Conservation (phyloP, 257 asterid species). For the Petrea volubilis region DNA sequence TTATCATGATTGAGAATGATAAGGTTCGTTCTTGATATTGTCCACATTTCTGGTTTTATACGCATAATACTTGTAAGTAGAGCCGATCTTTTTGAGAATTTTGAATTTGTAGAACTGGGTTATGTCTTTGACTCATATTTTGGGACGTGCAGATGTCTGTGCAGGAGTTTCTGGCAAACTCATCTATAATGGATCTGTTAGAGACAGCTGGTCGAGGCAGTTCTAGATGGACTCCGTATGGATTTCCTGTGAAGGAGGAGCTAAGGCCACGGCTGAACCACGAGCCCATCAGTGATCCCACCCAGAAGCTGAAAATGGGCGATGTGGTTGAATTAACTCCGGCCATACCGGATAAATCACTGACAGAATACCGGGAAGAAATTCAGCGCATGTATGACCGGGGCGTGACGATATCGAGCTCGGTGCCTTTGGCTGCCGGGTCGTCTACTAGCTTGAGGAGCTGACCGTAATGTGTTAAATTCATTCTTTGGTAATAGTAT, state of each 20-base stretch:
- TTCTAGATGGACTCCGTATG: conserved; percentile 59
- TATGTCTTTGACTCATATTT: not conserved
- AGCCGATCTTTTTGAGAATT: not conserved
- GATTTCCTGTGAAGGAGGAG: conserved; percentile 78
- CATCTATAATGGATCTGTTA: conserved; percentile 73
- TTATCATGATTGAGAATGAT: conserved; percentile 85
- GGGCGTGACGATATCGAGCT: conserved; percentile 38
- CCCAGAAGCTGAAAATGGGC: conserved; percentile 85
- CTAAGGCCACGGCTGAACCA: conserved; percentile 83
- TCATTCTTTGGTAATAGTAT: conserved; percentile 31
- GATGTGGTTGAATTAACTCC: conserved; percentile 92
- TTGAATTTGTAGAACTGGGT: not conserved
- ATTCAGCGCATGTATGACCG: conserved; percentile 88
- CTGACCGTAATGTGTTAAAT: conserved; percentile 41
- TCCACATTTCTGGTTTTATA: not conserved
- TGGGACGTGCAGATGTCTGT: conserved; percentile 83
- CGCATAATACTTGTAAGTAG: not conserved
- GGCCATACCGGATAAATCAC: conserved; percentile 76
- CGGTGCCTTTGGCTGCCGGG: conserved; percentile 33
- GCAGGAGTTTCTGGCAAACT: conserved; percentile 76
- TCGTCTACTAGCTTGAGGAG: conserved; percentile 53
- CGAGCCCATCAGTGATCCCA: conserved; percentile 63
- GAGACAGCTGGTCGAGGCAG: conserved; percentile 68
- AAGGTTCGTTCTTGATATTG: conserved; percentile 53
- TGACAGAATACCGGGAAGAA: conserved; percentile 81